A percentile compares a stretch with the other conserved stretches of the same genome.
phyloP scores from a whole-genome alignment of 75 land plant species.

The Selaginella moellendorffii region DNA sequence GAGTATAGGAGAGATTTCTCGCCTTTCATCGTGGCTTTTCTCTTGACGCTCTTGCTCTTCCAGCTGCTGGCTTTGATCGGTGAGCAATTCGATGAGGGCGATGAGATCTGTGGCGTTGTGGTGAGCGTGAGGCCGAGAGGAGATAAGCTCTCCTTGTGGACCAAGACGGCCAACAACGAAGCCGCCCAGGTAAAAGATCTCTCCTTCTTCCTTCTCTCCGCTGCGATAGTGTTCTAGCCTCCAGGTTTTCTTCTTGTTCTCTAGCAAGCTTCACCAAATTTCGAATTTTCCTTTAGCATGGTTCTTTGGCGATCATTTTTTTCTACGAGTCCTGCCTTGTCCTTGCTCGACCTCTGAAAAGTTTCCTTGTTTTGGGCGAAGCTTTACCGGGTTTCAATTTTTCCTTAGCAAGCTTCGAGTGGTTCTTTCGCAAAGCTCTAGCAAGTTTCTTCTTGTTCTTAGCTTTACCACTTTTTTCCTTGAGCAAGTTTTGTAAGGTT shows the following conservation, averaged over 20 bases:
- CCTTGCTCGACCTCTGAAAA: not conserved
- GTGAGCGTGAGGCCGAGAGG: not conserved
- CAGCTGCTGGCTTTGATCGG: no score
- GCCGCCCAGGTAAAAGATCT: constrained; percentile 36
- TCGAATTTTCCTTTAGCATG: not conserved
- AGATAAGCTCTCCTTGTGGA: not conserved
- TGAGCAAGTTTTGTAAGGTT: not conserved
- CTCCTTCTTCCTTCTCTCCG: not conserved
- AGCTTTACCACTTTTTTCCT: not conserved
- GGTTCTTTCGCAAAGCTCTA: not conserved
- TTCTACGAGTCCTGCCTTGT: not conserved
- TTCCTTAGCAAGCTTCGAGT: no score
- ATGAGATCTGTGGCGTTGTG: not conserved
- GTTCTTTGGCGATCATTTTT: not conserved
- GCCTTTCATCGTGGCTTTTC: no score
- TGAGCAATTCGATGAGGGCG: not conserved
- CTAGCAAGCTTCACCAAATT: not conserved
- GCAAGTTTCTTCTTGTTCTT: not conserved
- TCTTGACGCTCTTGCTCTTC: no score
- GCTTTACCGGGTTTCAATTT: not conserved
- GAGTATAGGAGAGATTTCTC: constrained; percentile 1
- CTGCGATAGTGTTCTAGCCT: not conserved
- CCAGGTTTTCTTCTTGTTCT: no score
- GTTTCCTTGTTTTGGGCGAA: not conserved
- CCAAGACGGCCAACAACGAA: no score